Evolutionary conservation across 805 yeast genomes (phyloP).

Genomic region (Saturnispora saitoi): DNA sequence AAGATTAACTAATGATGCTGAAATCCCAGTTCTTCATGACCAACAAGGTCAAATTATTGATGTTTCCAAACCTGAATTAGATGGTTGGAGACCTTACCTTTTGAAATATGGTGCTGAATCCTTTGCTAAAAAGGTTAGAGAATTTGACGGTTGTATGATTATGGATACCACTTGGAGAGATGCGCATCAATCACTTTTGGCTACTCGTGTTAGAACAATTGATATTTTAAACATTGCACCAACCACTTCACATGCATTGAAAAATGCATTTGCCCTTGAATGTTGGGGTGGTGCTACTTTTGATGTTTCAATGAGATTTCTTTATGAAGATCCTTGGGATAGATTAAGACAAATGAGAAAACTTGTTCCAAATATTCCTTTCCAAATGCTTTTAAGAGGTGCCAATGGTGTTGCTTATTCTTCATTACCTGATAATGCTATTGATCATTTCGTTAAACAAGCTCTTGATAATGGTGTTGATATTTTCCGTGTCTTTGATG

Average conservation of each 20-base stretch:
- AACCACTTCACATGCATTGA: conserved; percentile 81
- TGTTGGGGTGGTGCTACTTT: conserved; percentile 99
- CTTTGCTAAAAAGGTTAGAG: conserved; percentile 83
- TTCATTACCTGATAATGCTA: conserved; percentile 96
- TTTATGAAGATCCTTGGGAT: conserved; percentile 98
- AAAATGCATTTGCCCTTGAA: conserved; percentile 90
- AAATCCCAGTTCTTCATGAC: conserved; percentile 65
- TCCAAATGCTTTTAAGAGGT: conserved; percentile 98
- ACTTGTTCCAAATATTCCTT: conserved; percentile 95
- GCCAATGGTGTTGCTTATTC: conserved; percentile 99
- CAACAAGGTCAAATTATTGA: conserved; percentile 49
- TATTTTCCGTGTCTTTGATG: conserved; percentile 95
- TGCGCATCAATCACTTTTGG: conserved; percentile 95
- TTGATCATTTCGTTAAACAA: conserved; percentile 91
- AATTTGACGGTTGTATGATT: conserved; percentile 75
- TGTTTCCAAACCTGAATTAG: conserved; percentile 42
- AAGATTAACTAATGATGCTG: conserved; percentile 66
- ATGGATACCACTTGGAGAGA: conserved; percentile 99
- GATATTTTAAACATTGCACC: conserved; percentile 90
- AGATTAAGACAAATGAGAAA: conserved; percentile 81
- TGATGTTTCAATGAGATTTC: conserved; percentile 96
- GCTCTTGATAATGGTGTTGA: conserved; percentile 97
- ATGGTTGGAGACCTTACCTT: conserved; percentile 90
- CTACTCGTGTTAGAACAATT: conserved; percentile 93
- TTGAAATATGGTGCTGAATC: conserved; percentile 80